phyloP scores from a whole-genome alignment of 441 rosid species.

The Adansonia grandidieri region DNA sequence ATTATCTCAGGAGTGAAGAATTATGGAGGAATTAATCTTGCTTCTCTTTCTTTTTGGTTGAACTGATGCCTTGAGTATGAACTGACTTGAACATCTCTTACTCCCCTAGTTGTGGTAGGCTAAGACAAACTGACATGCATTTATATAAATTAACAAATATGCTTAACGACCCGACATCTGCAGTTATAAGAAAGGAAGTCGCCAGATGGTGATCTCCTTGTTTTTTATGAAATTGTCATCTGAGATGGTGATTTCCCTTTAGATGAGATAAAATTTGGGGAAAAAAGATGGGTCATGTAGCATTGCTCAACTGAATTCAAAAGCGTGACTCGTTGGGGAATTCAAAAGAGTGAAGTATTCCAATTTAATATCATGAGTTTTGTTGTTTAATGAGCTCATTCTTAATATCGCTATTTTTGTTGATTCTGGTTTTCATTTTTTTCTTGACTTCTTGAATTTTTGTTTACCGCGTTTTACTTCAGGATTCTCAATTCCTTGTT shows the following conservation, averaged over 20 bases:
- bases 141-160: too few species aligned
- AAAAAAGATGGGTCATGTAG: too few species aligned
- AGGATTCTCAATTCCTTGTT: neutral
- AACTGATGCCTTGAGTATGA: neutral
- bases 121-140: too few species aligned
- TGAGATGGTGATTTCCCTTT: too few species aligned
- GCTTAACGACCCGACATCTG: too few species aligned
- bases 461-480: neutral
- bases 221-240: too few species aligned
- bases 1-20: neutral
- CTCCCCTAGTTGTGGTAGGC: neutral
- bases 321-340: neutral
- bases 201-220: too few species aligned
- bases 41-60: neutral
- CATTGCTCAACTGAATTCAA: neutral
- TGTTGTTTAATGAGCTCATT: neutral
- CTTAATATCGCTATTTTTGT: neutral
- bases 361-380: neutral
- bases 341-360: neutral
- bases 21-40: neutral
- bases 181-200: too few species aligned
- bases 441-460: neutral
- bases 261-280: too few species aligned
- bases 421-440: neutral
- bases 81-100: neutral